Percentiles rank a stretch among this genome's conserved stretches.
Conservation (phyloP, 78 protist species). For the Pelomyxa schiedti region DNA sequence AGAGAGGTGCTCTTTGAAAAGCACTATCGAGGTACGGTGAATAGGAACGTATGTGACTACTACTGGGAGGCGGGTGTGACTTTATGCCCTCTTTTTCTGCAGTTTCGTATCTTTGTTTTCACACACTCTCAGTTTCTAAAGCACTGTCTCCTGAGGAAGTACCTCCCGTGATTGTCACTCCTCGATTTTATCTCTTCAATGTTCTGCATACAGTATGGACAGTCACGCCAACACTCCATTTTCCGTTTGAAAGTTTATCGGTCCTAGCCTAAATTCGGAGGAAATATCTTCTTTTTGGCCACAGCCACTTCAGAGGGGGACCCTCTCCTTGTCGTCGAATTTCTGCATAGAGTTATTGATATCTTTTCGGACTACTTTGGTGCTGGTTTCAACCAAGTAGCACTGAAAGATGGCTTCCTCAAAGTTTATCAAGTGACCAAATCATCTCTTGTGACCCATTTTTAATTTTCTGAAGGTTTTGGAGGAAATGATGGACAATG, state of each 20-base stretch:
- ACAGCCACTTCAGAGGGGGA: slow-evolving; percentile 12
- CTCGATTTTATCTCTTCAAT: slow-evolving; percentile 43
- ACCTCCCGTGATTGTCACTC: slow-evolving; percentile 30
- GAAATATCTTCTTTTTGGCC: slow-evolving; percentile 27
- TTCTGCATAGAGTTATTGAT: slow-evolving; percentile 62
- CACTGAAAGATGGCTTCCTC: slow-evolving; percentile 55
- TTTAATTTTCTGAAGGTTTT: too few species aligned
- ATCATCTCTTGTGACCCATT: too few species aligned
- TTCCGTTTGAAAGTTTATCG: neutral
- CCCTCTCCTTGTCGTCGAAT: slow-evolving; percentile 68
- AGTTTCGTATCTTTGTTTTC: neutral
- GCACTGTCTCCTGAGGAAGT: neutral
- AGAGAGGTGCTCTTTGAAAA: slow-evolving; percentile 70
- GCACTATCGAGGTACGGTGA: slow-evolving; percentile 52
- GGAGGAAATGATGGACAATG: slow-evolving; percentile 85
- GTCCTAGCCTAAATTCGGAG: too few species aligned
- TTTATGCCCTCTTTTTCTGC: neutral
- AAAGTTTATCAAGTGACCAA: slow-evolving; percentile 34
- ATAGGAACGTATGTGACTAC: slow-evolving; percentile 37
- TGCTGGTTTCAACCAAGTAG: slow-evolving; percentile 11
- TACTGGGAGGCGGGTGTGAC: slow-evolving; percentile 15
- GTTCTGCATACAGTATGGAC: neutral
- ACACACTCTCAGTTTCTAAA: slow-evolving; percentile 4
- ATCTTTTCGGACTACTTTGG: slow-evolving; percentile 58
- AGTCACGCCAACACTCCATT: too few species aligned